Evolutionary conservation across 148 eudicot genomes (phyloP).

Genomic region (Camellia lanceoleosa): DNA sequence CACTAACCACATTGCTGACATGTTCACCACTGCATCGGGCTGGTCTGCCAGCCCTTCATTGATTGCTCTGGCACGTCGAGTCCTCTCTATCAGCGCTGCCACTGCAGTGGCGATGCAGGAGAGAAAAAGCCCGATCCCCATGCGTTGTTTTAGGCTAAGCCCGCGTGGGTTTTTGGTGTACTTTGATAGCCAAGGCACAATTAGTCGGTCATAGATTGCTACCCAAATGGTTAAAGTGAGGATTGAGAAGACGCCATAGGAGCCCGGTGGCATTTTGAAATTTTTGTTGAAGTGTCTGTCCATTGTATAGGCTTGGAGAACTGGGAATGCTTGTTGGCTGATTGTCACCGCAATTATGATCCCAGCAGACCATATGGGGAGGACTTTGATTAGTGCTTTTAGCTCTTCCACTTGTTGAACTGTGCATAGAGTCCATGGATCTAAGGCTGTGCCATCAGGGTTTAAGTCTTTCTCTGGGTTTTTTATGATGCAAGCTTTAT

Average conservation of each 20-base stretch:
- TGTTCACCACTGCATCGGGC: slow-evolving; percentile 25
- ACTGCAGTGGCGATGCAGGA: slow-evolving; percentile 26
- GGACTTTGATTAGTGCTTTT: slow-evolving; percentile 34
- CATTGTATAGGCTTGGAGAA: slow-evolving; percentile 41
- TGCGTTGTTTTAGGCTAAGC: slow-evolving; percentile 26
- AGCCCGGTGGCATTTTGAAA: slow-evolving; percentile 42
- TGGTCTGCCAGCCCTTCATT: slow-evolving; percentile 18
- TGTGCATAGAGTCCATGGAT: slow-evolving; percentile 37
- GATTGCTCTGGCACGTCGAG: slow-evolving; percentile 24
- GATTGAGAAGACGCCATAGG: slow-evolving; percentile 27
- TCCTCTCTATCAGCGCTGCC: slow-evolving; percentile 31
- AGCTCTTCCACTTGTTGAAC: slow-evolving; percentile 39
- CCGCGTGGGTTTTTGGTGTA: slow-evolving; percentile 28
- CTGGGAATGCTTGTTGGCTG: slow-evolving; percentile 36
- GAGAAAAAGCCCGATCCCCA: slow-evolving; percentile 36
- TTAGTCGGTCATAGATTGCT: slow-evolving; percentile 28
- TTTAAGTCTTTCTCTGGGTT: slow-evolving; percentile 27
- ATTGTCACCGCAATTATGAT: slow-evolving; percentile 32
- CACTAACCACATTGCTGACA: slow-evolving; percentile 44
- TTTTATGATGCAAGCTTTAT: slow-evolving; percentile 42
- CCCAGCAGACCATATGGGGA: slow-evolving; percentile 49
- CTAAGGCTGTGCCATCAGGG: slow-evolving; percentile 17
- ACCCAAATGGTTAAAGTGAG: slow-evolving; percentile 34
- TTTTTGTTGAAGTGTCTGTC: slow-evolving; percentile 28
- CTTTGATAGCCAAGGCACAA: slow-evolving; percentile 29